Base-by-base conservation (phyloP, 352 stramenopile species). In the Thalassiosira mediterranea region DNA sequence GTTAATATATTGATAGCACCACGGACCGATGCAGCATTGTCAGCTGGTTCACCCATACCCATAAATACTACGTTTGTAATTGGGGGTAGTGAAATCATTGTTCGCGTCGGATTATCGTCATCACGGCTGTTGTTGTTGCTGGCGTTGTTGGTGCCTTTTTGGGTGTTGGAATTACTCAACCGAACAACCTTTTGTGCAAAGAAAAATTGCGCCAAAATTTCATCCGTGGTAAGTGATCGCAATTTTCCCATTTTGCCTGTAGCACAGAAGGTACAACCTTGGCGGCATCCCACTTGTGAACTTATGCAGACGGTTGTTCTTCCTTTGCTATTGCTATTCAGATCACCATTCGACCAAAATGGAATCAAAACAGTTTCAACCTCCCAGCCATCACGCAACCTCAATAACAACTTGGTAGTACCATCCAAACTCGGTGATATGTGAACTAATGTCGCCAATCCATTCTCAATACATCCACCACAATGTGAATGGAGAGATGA, bases 141-240 rank as follows among this genome's bases (percentile, higher is more conserved):
- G 10, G 54, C 31, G 48, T 74, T 71, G 34, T 70, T 46, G 23
- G 58, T 68, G n/a, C n/a, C n/a, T n/a, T n/a, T n/a, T n/a, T n/a
- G n/a, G 21, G 48, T 38, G 51, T 59, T 56, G 23, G 56, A 59
- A 26, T 61, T 47, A 59, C 95, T 3, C 80, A 93, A 47, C 54
- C 87, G 72, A 52, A 71, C 75, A 40, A 87, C 59, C 52, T 88
- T 86, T 28, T 77, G 84, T 0, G 89, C 90, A 68, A 94, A 95
- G 62, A 95, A 96, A 4, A 98, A 80, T 83, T 98, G 96, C 61
- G 94, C 93, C 7, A 94, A 54, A 67, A 95, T 95, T 62, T 95
- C 89, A 64, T 88, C 86, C 1, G 76, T 23, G 13, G 80, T 82
- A 5, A 95, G 72, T 57, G 86, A 87, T 38, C 87, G 63, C 5